Evolutionary conservation across 148 eudicot species (phyloP).

Genomic region (Drosera capensis): DNA sequence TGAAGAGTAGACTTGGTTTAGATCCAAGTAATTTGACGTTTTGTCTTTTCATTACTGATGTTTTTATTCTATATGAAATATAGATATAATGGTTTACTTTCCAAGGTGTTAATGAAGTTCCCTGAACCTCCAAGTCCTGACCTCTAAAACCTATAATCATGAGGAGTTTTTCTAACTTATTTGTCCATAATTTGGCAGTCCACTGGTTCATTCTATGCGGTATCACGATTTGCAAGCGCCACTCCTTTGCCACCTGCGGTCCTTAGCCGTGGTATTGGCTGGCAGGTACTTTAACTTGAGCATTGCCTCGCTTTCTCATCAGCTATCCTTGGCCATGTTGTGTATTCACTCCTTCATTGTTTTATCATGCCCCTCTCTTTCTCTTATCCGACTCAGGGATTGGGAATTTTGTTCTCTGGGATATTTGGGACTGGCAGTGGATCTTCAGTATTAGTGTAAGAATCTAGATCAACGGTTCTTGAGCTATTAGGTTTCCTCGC

Average conservation of each 20-base stretch:
- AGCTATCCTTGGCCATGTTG: too few relatives aligned
- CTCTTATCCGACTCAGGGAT: conserved; percentile 32
- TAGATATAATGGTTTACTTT: too few relatives aligned
- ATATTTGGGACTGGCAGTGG: conserved; percentile 84
- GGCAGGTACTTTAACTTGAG: conserved; percentile 51
- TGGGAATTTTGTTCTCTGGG: conserved; percentile 79
- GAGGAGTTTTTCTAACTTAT: not conserved
- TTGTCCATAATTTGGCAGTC: conserved; percentile 35
- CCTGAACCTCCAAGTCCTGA: too few relatives aligned
- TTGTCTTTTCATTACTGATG: too few relatives aligned
- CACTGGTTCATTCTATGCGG: conserved; percentile 79
- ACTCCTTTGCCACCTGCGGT: conserved; percentile 84
- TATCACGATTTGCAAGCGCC: conserved; percentile 77
- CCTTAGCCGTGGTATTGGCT: conserved; percentile 89
- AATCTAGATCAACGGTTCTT: not conserved
- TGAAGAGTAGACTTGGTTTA: too few relatives aligned
- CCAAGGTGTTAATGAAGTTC: too few relatives aligned
- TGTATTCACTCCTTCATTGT: conserved; percentile 3
- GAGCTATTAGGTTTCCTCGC: not conserved
- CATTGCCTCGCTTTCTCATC: not conserved
- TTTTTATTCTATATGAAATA: too few relatives aligned
- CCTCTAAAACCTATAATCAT: too few relatives aligned
- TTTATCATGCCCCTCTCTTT: not conserved
- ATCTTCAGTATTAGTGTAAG: conserved; percentile 86
- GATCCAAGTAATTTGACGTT: too few relatives aligned